A percentile compares a stretch with the other conserved stretches of the same genome.
These are phyloP conservation scores for Wallacemonas sp. DNA, from an alignment of 208 protist genomes.

Conservation along the genomic window DNA sequence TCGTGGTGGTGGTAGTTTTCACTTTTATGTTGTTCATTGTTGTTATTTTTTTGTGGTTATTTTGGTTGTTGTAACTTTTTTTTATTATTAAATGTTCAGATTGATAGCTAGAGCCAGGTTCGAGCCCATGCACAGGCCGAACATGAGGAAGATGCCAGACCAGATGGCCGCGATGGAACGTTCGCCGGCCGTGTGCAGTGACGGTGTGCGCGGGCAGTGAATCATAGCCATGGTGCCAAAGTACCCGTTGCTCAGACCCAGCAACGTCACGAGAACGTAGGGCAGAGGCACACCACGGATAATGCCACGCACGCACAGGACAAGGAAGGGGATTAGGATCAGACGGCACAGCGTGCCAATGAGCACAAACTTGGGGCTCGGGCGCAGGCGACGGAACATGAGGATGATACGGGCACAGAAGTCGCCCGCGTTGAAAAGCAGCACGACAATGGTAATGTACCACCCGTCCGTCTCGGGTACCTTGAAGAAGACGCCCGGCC, in stretches of 20 bases:
- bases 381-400: conserved; percentile 41
- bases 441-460: conserved; percentile 63
- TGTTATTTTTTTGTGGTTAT: not conserved
- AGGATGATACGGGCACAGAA: conserved; percentile 49
- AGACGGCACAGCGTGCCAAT: conserved; percentile 42
- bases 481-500: conserved; percentile 68
- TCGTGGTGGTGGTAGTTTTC: not conserved
- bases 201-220: conserved; percentile 45
- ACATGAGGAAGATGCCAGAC: conserved; percentile 45
- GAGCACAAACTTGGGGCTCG: conserved; percentile 40
- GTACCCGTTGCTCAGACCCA: conserved; percentile 78
- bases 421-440: conserved; percentile 72
- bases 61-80: not conserved
- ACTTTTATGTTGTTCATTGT: not conserved
- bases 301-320: conserved; percentile 57
- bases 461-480: conserved; percentile 31
- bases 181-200: conserved; percentile 55
- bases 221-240: conserved; percentile 73
- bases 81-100: conserved; percentile 13
- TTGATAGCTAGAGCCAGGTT: conserved; percentile 20
- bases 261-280: conserved; percentile 50
- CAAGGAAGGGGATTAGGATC: conserved; percentile 50
- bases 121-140: conserved; percentile 39
- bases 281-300: conserved; percentile 44
- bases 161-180: conserved; percentile 61